phyloP scores from a whole-genome alignment of 2,329 filamentous ascomycete genomes.

The Trichoderma asperellum region DNA sequence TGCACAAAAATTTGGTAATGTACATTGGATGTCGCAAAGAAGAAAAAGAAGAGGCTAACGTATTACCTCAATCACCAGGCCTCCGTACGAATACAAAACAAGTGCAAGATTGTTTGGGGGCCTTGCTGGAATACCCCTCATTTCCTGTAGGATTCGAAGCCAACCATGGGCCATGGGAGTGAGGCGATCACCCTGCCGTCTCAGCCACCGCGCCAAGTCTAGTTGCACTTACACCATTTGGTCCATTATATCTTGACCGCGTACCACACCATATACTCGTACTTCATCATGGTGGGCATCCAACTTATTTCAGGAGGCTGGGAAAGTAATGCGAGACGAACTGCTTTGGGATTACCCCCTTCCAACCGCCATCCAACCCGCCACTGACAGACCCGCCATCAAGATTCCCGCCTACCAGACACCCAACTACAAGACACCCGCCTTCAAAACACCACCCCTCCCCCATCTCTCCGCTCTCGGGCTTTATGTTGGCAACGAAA shows the following conservation, averaged over 20 bases:
- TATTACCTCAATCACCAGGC: background rate
- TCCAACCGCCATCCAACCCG: too few species aligned
- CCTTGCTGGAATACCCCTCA: constrained; percentile 17
- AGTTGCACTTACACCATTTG: constrained; percentile 9
- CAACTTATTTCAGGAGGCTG: constrained; percentile 1
- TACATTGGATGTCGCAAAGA: background rate
- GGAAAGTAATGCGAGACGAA: constrained; percentile 4
- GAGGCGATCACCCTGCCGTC: constrained; percentile 4
- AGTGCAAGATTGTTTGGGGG: background rate
- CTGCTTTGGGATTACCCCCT: constrained; percentile 5
- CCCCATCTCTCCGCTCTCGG: constrained; percentile 8
- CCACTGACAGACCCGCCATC: too few species aligned
- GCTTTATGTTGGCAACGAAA: background rate
- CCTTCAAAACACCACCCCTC: background rate
- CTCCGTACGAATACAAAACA: constrained; percentile 4
- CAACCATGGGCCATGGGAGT: background rate
- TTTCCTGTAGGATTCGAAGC: constrained; percentile 4
- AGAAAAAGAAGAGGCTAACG: constrained; percentile 3
- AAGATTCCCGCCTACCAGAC: too few species aligned
- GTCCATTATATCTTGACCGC: background rate
- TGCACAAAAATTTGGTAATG: background rate
- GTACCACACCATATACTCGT: background rate
- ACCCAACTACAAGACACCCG: background rate
- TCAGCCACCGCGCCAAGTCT: constrained; percentile 17
- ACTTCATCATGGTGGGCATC: background rate